phyloP scores from a whole-genome alignment of 768 basidiomycete species.

The Trichaptum fuscoviolaceum region DNA sequence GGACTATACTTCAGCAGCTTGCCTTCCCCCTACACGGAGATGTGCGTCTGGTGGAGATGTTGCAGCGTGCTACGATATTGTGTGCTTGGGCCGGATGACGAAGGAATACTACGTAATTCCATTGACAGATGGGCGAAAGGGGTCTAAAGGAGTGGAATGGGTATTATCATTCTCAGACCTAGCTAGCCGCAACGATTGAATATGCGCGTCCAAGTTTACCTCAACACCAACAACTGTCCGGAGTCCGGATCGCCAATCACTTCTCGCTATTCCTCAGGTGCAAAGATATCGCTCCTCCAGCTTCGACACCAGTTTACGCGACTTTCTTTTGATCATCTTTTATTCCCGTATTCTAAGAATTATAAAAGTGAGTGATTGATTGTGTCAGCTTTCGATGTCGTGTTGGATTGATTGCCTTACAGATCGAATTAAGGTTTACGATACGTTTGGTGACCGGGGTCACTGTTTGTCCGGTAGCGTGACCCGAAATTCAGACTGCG shows the following conservation, averaged over 20 bases:
- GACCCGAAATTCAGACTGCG: slow-evolving; percentile 4
- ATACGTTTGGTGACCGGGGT: not conserved
- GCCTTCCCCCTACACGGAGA: not conserved
- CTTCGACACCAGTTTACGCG: too few species aligned
- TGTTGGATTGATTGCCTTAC: slow-evolving; percentile 1
- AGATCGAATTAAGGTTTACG: not conserved
- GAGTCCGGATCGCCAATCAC: not conserved
- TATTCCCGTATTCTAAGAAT: not conserved
- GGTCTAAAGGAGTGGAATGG: not conserved
- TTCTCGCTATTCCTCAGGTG: not conserved
- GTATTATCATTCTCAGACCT: not conserved
- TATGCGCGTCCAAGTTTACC: not conserved
- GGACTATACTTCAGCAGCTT: not conserved
- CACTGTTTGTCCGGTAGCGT: not conserved
- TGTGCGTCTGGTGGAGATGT: not conserved
- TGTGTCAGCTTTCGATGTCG: not conserved
- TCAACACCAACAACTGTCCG: not conserved
- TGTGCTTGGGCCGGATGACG: not conserved
- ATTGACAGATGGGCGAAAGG: not conserved
- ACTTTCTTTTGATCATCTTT: too few species aligned
- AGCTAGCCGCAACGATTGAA: not conserved
- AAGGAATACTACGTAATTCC: not conserved
- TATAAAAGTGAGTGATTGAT: not conserved
- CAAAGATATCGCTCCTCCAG: not conserved
- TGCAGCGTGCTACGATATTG: not conserved